Conservation (phyloP, 2,329 filamentous ascomycete genomes). For the Bipolaris bicolor region DNA sequence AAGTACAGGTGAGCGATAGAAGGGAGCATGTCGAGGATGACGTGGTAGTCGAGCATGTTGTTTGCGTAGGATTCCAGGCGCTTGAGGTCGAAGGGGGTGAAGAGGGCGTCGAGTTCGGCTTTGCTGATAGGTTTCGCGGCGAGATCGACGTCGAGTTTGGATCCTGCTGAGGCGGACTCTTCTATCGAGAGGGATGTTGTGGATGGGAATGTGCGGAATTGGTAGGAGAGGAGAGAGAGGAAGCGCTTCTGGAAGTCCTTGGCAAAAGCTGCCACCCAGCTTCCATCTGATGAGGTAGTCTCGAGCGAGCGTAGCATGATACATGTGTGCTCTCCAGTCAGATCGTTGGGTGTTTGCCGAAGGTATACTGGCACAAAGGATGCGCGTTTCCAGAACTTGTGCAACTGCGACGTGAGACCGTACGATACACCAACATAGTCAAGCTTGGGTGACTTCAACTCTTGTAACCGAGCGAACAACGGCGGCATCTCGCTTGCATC, state of each 20-base stretch:
- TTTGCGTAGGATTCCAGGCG: conserved; percentile 93
- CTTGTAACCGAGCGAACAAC: conserved; percentile 84
- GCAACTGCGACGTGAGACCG: conserved; percentile 82
- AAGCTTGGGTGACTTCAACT: conserved; percentile 77
- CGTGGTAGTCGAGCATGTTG: conserved; percentile 97
- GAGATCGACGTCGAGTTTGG: conserved; percentile 64
- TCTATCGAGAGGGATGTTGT: conserved; percentile 84
- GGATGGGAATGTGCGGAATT: conserved; percentile 83
- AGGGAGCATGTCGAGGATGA: conserved; percentile 91
- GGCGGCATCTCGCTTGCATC: conserved; percentile 93
- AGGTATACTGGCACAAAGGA: conserved; percentile 90
- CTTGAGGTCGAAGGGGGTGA: conserved; percentile 94
- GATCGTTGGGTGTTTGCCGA: conserved; percentile 91
- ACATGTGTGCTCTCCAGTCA: conserved; percentile 96
- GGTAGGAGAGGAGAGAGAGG: conserved; percentile 84
- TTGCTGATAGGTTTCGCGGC: conserved; percentile 69
- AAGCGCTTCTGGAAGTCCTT: conserved; percentile 96
- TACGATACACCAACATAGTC: conserved; percentile 97
- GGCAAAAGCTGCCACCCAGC: conserved; percentile 89
- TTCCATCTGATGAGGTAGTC: conserved; percentile 63
- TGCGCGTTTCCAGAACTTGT: conserved; percentile 96
- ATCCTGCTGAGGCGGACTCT: conserved; percentile 78
- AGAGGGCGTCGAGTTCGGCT: conserved; percentile 72
- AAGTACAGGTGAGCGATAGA: conserved; percentile 85
- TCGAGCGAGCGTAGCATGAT: conserved; percentile 89